Evolutionary conservation across 2,329 filamentous ascomycete species (phyloP).

Genomic region (Bipolaris bicolor): DNA sequence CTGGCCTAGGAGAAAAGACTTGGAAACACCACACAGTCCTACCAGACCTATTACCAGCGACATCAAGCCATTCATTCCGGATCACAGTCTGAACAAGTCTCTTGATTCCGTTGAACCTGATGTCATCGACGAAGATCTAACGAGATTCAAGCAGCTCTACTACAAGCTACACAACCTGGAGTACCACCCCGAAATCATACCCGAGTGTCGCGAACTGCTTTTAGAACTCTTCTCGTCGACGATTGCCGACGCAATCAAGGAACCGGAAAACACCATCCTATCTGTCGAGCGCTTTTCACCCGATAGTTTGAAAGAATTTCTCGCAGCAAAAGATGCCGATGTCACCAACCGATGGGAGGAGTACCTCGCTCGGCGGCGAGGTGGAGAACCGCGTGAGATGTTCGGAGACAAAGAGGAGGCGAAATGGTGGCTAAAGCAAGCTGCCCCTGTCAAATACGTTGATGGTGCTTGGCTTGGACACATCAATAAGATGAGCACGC

Average conservation of each 20-base stretch:
- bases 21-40: constrained; percentile 21
- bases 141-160: constrained; percentile 46
- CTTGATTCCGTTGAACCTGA: not conserved
- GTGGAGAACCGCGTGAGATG: constrained; percentile 46
- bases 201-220: constrained; percentile 43
- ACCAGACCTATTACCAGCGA: constrained; percentile 5
- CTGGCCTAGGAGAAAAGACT: constrained; percentile 23
- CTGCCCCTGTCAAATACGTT: constrained; percentile 55
- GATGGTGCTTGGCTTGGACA: constrained; percentile 59
- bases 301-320: constrained; percentile 33
- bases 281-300: constrained; percentile 41
- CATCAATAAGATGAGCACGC: constrained; percentile 54
- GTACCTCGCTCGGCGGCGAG: constrained; percentile 45
- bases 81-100: not conserved
- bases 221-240: constrained; percentile 47
- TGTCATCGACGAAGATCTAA: constrained; percentile 8
- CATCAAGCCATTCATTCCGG: not conserved
- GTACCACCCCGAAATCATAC: constrained; percentile 43
- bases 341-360: constrained; percentile 43
- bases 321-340: constrained; percentile 40
- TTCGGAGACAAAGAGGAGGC: constrained; percentile 47
- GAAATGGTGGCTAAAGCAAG: constrained; percentile 50
- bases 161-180: constrained; percentile 53
- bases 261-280: constrained; percentile 35
- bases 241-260: constrained; percentile 26